Evolutionary conservation across 139 green algal genomes (phyloP).

Genomic region (Zygnema circumcarinatum): DNA sequence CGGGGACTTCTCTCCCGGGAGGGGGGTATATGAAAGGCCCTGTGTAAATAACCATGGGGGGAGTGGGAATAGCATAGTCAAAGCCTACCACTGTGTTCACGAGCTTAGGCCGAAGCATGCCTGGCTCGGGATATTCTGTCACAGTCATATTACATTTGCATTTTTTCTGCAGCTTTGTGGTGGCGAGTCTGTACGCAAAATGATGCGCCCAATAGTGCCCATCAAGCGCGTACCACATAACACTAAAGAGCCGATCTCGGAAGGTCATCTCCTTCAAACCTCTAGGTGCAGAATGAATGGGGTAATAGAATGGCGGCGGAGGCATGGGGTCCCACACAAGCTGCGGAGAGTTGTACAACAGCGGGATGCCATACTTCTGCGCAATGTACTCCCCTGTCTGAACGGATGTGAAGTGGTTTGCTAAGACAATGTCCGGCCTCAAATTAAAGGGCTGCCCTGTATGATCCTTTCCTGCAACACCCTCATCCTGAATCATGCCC

Average conservation of each 20-base stretch:
- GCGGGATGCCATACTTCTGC: background rate
- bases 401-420: background rate
- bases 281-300: constrained; percentile 1
- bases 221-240: background rate
- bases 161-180: background rate
- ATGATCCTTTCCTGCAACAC: background rate
- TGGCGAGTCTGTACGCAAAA: background rate
- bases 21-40: constrained; percentile 13
- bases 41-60: constrained; percentile 9
- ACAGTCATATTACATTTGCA: constrained; percentile 10
- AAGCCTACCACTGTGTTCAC: constrained; percentile 14
- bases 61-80: constrained; percentile 16
- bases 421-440: background rate
- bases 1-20: background rate
- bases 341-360: background rate
- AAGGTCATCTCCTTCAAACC: constrained; percentile 24
- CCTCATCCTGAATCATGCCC: constrained; percentile 11
- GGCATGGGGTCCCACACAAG: constrained; percentile 13
- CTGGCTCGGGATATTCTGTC: constrained; percentile 2
- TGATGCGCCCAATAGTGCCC: constrained; percentile 4
- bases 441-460: background rate
- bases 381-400: constrained; percentile 8
- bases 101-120: background rate
- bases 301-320: background rate
- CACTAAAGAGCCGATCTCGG: background rate